phyloP scores from a whole-genome alignment of 371 early-diverging fungal species.

The Rhizopus delemar region DNA sequence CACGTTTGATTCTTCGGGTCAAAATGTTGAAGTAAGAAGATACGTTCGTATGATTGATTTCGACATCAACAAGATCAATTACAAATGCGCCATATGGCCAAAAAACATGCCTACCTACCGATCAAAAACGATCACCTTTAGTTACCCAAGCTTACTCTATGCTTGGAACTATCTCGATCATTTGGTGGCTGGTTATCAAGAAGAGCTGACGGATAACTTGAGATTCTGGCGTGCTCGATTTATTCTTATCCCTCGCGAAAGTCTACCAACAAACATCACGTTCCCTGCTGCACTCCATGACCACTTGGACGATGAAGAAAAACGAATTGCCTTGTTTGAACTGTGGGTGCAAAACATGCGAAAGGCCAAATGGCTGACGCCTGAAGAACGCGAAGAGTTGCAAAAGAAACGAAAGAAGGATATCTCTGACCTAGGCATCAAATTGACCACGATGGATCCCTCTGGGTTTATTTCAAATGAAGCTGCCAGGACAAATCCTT shows the following conservation, averaged over 20 bases:
- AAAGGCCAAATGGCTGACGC: conserved; percentile 56
- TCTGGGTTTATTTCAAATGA: conserved; percentile 43
- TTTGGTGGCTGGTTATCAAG: conserved; percentile 82
- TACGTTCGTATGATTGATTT: conserved; percentile 74
- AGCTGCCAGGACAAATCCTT: background rate
- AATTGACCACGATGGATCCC: conserved; percentile 52
- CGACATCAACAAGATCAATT: conserved; percentile 64
- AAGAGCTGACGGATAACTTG: conserved; percentile 77
- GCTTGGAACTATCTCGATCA: conserved; percentile 95
- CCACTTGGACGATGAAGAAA: conserved; percentile 88
- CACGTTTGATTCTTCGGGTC: conserved; percentile 68
- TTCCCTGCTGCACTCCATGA: conserved; percentile 36
- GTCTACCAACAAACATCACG: conserved; percentile 47
- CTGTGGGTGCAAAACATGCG: conserved; percentile 79
- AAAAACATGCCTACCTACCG: conserved; percentile 66
- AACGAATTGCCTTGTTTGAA: conserved; percentile 83
- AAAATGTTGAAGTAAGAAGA: conserved; percentile 86
- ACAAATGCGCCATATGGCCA: conserved; percentile 89
- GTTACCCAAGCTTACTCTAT: conserved; percentile 77
- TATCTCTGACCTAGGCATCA: conserved; percentile 44
- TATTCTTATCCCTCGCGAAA: conserved; percentile 84
- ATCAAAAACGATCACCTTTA: conserved; percentile 61
- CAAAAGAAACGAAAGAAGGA: conserved; percentile 46
- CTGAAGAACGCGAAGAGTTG: conserved; percentile 50
- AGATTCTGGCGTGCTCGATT: conserved; percentile 90